Percentiles rank a stretch among this genome's conserved stretches.
phyloP scores from a whole-genome alignment of 352 stramenopile genomes.

The Phytophthora fragariae region DNA sequence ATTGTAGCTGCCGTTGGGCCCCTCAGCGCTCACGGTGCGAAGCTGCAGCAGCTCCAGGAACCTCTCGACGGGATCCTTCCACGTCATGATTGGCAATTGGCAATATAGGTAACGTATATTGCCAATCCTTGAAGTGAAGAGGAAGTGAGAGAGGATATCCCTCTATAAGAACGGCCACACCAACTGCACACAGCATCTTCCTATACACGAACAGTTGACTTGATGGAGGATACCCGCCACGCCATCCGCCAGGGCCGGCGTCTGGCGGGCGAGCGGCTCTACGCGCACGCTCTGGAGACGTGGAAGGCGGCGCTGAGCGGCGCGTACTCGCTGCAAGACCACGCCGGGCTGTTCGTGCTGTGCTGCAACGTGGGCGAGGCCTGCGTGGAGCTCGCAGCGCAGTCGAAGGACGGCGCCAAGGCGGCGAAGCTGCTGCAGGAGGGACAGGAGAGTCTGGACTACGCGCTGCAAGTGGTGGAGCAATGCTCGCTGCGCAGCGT shows the following conservation, averaged over 20 bases:
- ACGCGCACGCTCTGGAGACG: slow-evolving; percentile 41
- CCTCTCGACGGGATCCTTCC: slow-evolving; percentile 53
- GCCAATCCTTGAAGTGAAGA: neutral
- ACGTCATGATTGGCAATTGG: slow-evolving; percentile 5
- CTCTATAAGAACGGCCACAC: slow-evolving; percentile 16
- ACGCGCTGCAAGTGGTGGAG: slow-evolving; percentile 59
- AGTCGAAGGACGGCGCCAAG: neutral
- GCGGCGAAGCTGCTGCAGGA: slow-evolving; percentile 29
- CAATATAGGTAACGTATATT: no score
- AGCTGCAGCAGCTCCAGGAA: slow-evolving; percentile 87
- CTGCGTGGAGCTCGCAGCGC: slow-evolving; percentile 37
- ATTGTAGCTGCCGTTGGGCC: slow-evolving; percentile 71
- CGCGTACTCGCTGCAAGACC: slow-evolving; percentile 59
- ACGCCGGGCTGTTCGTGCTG: slow-evolving; percentile 72
- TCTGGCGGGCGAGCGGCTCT: slow-evolving; percentile 44
- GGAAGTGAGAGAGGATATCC: neutral
- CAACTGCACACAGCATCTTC: neutral
- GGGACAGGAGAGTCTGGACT: slow-evolving; percentile 50
- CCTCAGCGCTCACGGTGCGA: slow-evolving; percentile 81
- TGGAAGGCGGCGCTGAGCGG: slow-evolving; percentile 62
- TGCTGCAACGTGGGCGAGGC: slow-evolving; percentile 73
- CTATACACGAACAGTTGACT: slow-evolving; percentile 14
- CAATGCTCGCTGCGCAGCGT: slow-evolving; percentile 40
- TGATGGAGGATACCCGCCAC: slow-evolving; percentile 41
- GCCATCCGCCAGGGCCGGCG: slow-evolving; percentile 51